Percentiles rank a stretch among this genome's conserved stretches.
Conservation (phyloP, 495 filamentous ascomycete genomes). For the Penicillium pulvis region DNA sequence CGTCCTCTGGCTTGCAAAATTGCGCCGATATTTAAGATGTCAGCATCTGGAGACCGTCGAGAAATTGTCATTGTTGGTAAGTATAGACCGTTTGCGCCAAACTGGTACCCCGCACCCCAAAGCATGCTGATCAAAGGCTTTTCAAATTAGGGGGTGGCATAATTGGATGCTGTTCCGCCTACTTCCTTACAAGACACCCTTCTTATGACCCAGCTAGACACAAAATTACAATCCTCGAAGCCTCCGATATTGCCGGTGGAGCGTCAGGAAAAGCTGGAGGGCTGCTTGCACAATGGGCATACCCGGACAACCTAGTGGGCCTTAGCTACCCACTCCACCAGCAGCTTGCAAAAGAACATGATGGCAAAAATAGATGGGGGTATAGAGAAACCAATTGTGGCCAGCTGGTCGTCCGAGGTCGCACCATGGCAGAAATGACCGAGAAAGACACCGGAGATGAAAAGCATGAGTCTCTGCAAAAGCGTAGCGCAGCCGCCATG, state of each 20-base stretch:
- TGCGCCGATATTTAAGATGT: constrained; percentile 35
- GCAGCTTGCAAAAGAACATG: constrained; percentile 82
- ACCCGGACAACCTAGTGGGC: constrained; percentile 81
- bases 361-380: constrained; percentile 81
- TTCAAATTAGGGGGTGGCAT: constrained; percentile 77
- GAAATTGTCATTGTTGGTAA: constrained; percentile 73
- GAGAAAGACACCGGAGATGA: constrained; percentile 24
- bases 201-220: constrained; percentile 75
- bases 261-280: constrained; percentile 96
- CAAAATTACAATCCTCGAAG: constrained; percentile 86
- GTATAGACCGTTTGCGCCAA: constrained; percentile 22
- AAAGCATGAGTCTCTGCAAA: constrained; percentile 62
- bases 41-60: constrained; percentile 43
- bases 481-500: constrained; percentile 65
- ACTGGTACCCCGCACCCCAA: constrained; percentile 34
- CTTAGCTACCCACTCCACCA: constrained; percentile 83
- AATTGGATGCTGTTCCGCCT: constrained; percentile 91
- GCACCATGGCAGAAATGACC: constrained; percentile 41
- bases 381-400: constrained; percentile 81
- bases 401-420: constrained; percentile 63
- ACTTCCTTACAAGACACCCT: constrained; percentile 89
- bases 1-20: constrained; percentile 20
- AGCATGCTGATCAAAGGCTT: constrained; percentile 18
- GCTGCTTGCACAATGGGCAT: constrained; percentile 89
- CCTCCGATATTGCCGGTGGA: constrained; percentile 81